These are phyloP conservation scores for Chrysoporthe puriensis DNA, from an alignment of 2,329 filamentous ascomycete species.

Conservation along the genomic window DNA sequence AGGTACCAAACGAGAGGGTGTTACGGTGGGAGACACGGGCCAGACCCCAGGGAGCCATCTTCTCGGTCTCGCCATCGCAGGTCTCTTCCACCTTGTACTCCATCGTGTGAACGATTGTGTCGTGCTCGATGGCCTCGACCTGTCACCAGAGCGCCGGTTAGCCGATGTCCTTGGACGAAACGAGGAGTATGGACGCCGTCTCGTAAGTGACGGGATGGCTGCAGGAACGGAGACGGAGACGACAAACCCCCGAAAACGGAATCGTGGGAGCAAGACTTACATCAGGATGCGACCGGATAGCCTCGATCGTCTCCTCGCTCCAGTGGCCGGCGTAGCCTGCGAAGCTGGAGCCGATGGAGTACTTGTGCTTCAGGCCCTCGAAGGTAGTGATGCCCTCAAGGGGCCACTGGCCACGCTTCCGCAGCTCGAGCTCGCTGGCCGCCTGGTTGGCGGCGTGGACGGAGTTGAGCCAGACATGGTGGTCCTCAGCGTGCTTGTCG, in stretches of 20 bases:
- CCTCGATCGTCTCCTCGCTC: slow-evolving; percentile 87
- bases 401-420: slow-evolving; percentile 81
- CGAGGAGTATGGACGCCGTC: too few relatives aligned
- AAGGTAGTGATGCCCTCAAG: slow-evolving; percentile 65
- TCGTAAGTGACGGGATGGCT: neutral
- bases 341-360: slow-evolving; percentile 83
- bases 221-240: neutral
- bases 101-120: slow-evolving; percentile 89
- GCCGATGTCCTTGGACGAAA: neutral
- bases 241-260: neutral
- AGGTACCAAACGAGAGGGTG: slow-evolving; percentile 83
- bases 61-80: slow-evolving; percentile 71
- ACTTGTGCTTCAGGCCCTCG: slow-evolving; percentile 91
- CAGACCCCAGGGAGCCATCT: slow-evolving; percentile 96
- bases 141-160: slow-evolving; percentile 44
- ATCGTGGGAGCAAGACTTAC: slow-evolving; percentile 64
- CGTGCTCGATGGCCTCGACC: slow-evolving; percentile 96
- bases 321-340: slow-evolving; percentile 96
- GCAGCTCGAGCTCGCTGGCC: slow-evolving; percentile 77
- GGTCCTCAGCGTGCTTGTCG: slow-evolving; percentile 68
- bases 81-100: slow-evolving; percentile 46
- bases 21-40: slow-evolving; percentile 97
- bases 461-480: slow-evolving; percentile 91
- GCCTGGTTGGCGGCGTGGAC: slow-evolving; percentile 73
- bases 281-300: slow-evolving; percentile 93